Conservation (phyloP, 768 basidiomycete species). For the Panus rudis region DNA sequence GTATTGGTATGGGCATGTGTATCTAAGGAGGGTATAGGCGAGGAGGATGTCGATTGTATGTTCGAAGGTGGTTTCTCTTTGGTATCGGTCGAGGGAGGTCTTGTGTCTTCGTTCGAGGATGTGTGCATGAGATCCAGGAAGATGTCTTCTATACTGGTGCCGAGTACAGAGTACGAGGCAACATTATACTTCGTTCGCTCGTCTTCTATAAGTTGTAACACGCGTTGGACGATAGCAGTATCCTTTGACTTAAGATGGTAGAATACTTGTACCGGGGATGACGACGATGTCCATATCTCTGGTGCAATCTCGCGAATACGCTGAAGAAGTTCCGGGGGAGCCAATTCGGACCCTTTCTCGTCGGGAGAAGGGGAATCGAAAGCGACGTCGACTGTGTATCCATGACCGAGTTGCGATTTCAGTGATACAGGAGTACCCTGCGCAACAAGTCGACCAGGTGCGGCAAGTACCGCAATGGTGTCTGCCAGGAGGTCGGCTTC, state of each 20-base stretch:
- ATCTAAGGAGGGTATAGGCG: slow-evolving; percentile 9
- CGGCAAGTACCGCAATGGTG: slow-evolving; percentile 65
- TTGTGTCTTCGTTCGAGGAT: slow-evolving; percentile 8
- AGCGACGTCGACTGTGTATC: slow-evolving; percentile 52
- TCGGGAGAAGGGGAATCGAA: slow-evolving; percentile 30
- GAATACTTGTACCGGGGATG: slow-evolving; percentile 36
- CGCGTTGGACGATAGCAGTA: slow-evolving; percentile 40
- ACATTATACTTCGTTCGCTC: slow-evolving; percentile 34
- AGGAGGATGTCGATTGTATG: not conserved
- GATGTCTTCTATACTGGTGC: slow-evolving; percentile 76
- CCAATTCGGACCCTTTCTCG: slow-evolving; percentile 16
- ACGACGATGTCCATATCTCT: slow-evolving; percentile 32
- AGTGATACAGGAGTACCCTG: slow-evolving; percentile 69
- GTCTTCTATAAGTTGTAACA: slow-evolving; percentile 48
- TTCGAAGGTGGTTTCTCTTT: no score
- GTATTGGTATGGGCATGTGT: slow-evolving; percentile 1
- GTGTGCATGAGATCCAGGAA: slow-evolving; percentile 66
- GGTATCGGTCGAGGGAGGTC: slow-evolving; percentile 21
- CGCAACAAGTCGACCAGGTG: slow-evolving; percentile 70
- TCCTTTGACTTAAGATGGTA: slow-evolving; percentile 64
- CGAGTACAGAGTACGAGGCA: slow-evolving; percentile 56
- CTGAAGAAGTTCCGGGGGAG: slow-evolving; percentile 29
- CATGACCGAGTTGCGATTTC: slow-evolving; percentile 64
- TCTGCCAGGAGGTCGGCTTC: slow-evolving; percentile 77
- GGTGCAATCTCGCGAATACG: slow-evolving; percentile 41